These are phyloP conservation scores for Saccharomyces hybrid DNA, from an alignment of 1,139 yeast genomes.

Conservation along the genomic window DNA sequence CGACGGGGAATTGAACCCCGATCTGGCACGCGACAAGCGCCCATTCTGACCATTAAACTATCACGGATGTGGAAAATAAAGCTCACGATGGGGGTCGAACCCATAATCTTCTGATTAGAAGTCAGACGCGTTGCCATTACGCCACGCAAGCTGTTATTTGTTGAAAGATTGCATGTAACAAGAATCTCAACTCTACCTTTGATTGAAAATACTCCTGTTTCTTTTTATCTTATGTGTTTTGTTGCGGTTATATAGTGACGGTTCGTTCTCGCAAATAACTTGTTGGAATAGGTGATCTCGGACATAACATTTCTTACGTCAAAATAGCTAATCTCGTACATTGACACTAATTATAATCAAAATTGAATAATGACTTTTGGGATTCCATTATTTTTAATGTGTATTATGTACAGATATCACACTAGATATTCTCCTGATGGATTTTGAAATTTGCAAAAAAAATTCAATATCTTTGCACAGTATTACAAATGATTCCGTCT, in stretches of 20 bases:
- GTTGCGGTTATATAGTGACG: no score
- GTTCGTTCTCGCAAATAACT: no score
- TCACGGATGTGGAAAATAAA: slow-evolving; percentile 22
- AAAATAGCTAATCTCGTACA: no score
- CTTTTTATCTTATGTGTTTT: no score
- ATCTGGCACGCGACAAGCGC: slow-evolving; percentile 36
- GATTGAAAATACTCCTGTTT: no score
- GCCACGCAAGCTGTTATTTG: slow-evolving; percentile 42
- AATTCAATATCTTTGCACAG: neutral
- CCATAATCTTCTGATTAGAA: slow-evolving; percentile 54
- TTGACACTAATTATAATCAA: no score
- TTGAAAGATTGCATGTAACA: neutral
- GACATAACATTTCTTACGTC: no score
- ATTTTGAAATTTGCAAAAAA: neutral
- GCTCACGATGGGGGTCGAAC: slow-evolving; percentile 55
- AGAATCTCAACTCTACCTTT: no score
- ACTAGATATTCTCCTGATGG: neutral
- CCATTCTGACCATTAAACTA: slow-evolving; percentile 35
- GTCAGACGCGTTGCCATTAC: slow-evolving; percentile 58
- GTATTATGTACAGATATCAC: neutral
- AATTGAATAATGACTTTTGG: no score
- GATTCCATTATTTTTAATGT: neutral
- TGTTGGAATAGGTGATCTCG: no score
- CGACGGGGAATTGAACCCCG: slow-evolving; percentile 37
- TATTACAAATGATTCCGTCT: neutral